Conservation (phyloP, 1,284 basidiomycete genomes). For the Boletus semigastroideus region DNA sequence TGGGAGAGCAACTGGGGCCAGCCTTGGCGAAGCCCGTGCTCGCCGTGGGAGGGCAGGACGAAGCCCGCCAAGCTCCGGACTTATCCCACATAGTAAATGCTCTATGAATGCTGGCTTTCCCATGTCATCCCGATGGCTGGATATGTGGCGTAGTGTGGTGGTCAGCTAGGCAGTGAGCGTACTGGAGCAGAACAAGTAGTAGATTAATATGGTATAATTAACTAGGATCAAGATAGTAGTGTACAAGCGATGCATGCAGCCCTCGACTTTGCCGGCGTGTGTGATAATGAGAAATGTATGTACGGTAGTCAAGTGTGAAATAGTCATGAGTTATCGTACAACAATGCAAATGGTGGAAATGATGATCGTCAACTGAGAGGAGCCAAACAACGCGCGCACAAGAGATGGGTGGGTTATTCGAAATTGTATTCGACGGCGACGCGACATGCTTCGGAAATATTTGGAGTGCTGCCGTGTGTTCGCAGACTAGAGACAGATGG, state of each 20-base stretch:
- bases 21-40: constrained; percentile 16
- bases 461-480: constrained; percentile 53
- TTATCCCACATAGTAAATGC: constrained; percentile 5
- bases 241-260: constrained; percentile 29
- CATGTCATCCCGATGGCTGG: constrained; percentile 7
- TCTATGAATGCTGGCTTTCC: constrained; percentile 2
- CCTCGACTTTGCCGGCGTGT: constrained; percentile 13
- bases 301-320: constrained; percentile 27
- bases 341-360: constrained; percentile 24
- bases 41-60: constrained; percentile 22
- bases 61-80: constrained; percentile 8
- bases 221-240: constrained; percentile 27
- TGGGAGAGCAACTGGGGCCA: background rate
- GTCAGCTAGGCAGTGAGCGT: background rate
- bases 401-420: constrained; percentile 41
- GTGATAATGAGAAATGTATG: constrained; percentile 27
- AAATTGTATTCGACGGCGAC: constrained; percentile 70
- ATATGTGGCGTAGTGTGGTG: constrained; percentile 1
- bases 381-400: background rate
- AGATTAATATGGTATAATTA: constrained; percentile 39
- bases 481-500: constrained; percentile 52
- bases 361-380: constrained; percentile 19
- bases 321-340: constrained; percentile 36
- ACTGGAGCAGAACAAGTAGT: constrained; percentile 1
- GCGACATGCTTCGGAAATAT: constrained; percentile 64